Conservation (phyloP, 1,284 basidiomycete genomes). For the Sparassis latifolia region DNA sequence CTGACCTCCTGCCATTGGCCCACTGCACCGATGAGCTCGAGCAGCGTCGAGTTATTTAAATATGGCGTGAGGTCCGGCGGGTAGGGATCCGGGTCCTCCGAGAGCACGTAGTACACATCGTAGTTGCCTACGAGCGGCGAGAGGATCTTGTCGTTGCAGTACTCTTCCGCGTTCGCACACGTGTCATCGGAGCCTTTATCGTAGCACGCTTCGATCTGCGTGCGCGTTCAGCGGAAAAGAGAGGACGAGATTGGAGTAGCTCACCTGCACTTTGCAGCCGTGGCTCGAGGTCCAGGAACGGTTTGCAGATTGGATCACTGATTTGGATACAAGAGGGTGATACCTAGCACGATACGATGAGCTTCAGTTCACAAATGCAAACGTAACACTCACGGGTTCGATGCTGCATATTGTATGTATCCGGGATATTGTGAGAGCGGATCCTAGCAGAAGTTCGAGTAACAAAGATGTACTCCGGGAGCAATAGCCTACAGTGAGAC, state of each 20-base stretch:
- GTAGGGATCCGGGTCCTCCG: conserved; percentile 41
- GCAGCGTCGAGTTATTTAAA: conserved; percentile 29
- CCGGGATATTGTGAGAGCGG: conserved; percentile 52
- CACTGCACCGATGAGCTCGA: conserved; percentile 43
- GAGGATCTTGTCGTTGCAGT: conserved; percentile 50
- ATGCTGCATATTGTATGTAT: conserved; percentile 46
- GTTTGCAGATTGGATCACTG: too few species aligned
- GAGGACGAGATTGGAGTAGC: too few species aligned
- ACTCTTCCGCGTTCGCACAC: conserved; percentile 48
- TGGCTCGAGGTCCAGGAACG: too few species aligned
- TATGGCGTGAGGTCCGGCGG: conserved; percentile 43
- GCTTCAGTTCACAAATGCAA: neutral
- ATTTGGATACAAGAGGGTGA: conserved; percentile 38
- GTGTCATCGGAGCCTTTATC: conserved; percentile 36
- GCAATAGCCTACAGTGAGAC: conserved; percentile 42
- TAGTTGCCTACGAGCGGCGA: conserved; percentile 40
- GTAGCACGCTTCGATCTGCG: conserved; percentile 46
- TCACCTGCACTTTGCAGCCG: too few species aligned
- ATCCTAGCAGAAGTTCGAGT: conserved; percentile 29
- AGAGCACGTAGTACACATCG: conserved; percentile 48
- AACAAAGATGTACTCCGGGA: too few species aligned
- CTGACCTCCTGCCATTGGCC: conserved; percentile 40
- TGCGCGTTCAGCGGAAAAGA: too few species aligned
- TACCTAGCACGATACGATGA: conserved; percentile 26
- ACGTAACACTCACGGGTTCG: conserved; percentile 31